Evolutionary conservation across 495 filamentous ascomycete species (phyloP), one percentile per base, ranked within the genome.

Genomic region (Usnea hakonensis): DNA sequence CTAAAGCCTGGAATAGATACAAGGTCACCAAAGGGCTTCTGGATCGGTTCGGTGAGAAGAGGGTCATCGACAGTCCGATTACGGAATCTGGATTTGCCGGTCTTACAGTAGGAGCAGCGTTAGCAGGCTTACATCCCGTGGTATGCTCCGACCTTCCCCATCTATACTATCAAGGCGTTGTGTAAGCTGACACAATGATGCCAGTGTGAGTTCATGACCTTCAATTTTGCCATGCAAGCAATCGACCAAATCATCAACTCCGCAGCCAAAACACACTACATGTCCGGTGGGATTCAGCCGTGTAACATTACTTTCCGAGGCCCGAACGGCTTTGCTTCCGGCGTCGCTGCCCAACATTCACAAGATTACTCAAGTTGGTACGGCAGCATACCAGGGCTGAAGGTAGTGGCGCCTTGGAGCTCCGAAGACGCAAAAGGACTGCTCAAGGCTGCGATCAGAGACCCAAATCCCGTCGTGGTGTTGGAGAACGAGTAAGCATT

Each of bases 241-340:
- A 98, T 98, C 76, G 94, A 98, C 77, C 94, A 98, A 75, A 91
- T 98, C 74, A 92, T 98, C 85, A 98, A 98, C 84, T 96, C 91
- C 55, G 94, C 91, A 59, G 94, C 91, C 67, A 98, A 97, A 81
- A 98, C 94, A 26, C 95, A 97, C 74, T 98, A 98, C 81, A 98
- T 98, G 94, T 96, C 93, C 60, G 94, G 94, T 68, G 94, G 94
- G 75, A 98, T 96, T 76, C 94, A 98, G 77, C 94, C 94, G 68
- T 98, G 94, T 81, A 97, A 97, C 78, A 88, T 98, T 75, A 97
- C 95, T 64, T 98, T 98, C 86, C 91, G 94, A 74, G 94, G 94
- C 50, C 94, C 94, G 75, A 98, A 98, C 75, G 94, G 94, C 64
- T 98, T 98, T 74, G 94, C 94, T 61, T 72, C 94, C 59, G 94